Conservation (phyloP, 1,139 yeast genomes). For the Candida pseudocylindracea region DNA sequence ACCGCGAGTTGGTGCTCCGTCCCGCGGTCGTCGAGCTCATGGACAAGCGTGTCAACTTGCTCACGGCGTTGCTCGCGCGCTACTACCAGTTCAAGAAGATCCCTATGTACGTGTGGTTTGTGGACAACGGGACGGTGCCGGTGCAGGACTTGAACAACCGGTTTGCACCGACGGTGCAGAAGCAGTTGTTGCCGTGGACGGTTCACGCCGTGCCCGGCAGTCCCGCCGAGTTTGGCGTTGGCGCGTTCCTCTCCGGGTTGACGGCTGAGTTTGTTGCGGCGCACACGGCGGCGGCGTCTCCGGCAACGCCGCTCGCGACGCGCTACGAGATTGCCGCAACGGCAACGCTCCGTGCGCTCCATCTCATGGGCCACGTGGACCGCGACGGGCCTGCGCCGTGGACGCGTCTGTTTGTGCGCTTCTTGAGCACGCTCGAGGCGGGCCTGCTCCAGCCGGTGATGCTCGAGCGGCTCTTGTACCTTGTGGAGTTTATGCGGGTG, state of each 20-base stretch:
- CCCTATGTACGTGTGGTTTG: constrained; percentile 36
- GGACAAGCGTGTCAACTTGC: constrained; percentile 39
- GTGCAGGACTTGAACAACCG: constrained; percentile 15
- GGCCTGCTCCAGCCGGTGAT: constrained; percentile 24
- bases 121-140: constrained; percentile 20
- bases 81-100: constrained; percentile 67
- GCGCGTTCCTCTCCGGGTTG: neutral
- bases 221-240: constrained; percentile 9
- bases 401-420: constrained; percentile 31
- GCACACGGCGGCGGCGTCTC: constrained; percentile 7
- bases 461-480: constrained; percentile 10
- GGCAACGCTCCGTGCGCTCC: too few relatives aligned
- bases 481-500: constrained; percentile 6
- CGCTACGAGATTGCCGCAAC: too few relatives aligned
- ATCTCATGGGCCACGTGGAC: too few relatives aligned
- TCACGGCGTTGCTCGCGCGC: constrained; percentile 59
- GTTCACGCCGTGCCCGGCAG: constrained; percentile 4
- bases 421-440: constrained; percentile 25
- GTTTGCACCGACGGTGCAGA: constrained; percentile 20
- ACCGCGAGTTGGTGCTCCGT: constrained; percentile 27
- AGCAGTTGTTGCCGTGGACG: constrained; percentile 1
- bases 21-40: constrained; percentile 23
- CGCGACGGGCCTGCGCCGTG: too few relatives aligned
- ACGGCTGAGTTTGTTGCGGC: neutral
- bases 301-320: too few relatives aligned